Percentiles rank a stretch among this genome's conserved stretches.
These are phyloP conservation scores for Colletotrichum incanum DNA, from an alignment of 2,329 filamentous ascomycete species.

Conservation along the genomic window DNA sequence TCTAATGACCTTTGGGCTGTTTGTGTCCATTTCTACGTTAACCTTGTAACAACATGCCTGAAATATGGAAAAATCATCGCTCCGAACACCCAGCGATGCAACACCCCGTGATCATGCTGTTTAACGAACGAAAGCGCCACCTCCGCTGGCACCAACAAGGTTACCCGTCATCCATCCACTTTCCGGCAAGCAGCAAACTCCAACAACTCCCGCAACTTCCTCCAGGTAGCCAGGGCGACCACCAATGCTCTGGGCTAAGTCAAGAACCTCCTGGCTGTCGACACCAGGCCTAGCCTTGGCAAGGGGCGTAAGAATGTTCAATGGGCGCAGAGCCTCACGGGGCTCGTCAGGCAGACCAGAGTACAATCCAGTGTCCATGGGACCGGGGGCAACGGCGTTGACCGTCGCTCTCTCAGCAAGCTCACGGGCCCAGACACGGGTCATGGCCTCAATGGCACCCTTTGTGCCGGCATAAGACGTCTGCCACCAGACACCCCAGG, in stretches of 20 bases:
- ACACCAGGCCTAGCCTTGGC: constrained; percentile 46
- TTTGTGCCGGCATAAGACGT: constrained; percentile 68
- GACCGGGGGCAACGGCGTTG: constrained; percentile 71
- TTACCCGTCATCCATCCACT: constrained; percentile 79
- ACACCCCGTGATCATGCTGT: not conserved
- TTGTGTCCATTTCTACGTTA: not conserved
- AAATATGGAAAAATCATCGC: constrained; percentile 4
- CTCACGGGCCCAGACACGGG: constrained; percentile 72
- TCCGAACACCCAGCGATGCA: constrained; percentile 5
- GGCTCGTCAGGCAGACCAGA: constrained; percentile 67
- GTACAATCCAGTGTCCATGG: constrained; percentile 58
- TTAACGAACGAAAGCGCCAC: constrained; percentile 45
- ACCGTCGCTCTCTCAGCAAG: constrained; percentile 68
- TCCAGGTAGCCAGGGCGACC: constrained; percentile 72
- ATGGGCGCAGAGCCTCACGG: constrained; percentile 55
- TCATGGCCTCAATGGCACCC: constrained; percentile 72
- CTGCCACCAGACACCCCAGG: constrained; percentile 47
- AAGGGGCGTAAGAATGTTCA: constrained; percentile 66
- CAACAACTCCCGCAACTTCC: constrained; percentile 80
- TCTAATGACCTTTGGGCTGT: not conserved
- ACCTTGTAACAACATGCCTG: not conserved
- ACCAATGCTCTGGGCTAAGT: constrained; percentile 64
- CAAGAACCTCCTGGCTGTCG: constrained; percentile 49
- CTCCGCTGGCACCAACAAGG: constrained; percentile 79
- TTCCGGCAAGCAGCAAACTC: constrained; percentile 78